A percentile compares a stretch with the other conserved stretches of the same genome.
phyloP scores from a whole-genome alignment of 306 rosid genomes.

The Citrullus amarus region DNA sequence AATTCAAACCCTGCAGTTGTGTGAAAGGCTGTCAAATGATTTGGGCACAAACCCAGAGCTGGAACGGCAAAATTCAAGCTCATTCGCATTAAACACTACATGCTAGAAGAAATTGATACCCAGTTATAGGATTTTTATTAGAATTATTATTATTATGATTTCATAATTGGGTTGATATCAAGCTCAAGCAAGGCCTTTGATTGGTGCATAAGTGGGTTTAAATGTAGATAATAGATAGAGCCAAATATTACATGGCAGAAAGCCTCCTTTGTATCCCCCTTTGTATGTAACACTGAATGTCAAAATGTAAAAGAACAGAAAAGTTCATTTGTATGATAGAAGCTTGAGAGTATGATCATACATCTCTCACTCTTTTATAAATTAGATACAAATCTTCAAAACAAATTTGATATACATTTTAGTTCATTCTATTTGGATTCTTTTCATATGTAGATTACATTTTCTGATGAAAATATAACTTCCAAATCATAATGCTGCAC shows the following conservation, averaged over 20 bases:
- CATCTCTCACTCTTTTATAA: background rate
- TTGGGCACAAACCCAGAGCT: slow-evolving; percentile 35
- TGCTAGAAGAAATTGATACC: background rate
- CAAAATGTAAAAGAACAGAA: background rate
- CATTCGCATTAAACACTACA: background rate
- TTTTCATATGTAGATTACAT: background rate
- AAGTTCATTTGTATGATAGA: background rate
- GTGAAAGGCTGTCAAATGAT: slow-evolving; percentile 61
- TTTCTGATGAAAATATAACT: background rate
- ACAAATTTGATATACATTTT: background rate
- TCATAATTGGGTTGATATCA: background rate
- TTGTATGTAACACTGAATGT: background rate
- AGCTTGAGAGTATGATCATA: background rate
- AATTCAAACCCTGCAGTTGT: slow-evolving; percentile 40
- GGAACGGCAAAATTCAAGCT: slow-evolving; percentile 14
- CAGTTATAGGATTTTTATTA: background rate
- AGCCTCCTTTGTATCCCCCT: background rate
- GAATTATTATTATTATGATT: background rate
- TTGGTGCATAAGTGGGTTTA: background rate
- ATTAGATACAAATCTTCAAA: background rate
- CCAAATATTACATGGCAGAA: slow-evolving; percentile 1
- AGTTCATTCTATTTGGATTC: background rate
- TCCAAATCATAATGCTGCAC: background rate
- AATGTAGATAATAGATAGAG: slow-evolving; percentile 5
- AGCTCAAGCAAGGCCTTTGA: background rate